Evolutionary conservation across 2,329 filamentous ascomycete species (phyloP).

Genomic region (Amauroascus verrucosus): DNA sequence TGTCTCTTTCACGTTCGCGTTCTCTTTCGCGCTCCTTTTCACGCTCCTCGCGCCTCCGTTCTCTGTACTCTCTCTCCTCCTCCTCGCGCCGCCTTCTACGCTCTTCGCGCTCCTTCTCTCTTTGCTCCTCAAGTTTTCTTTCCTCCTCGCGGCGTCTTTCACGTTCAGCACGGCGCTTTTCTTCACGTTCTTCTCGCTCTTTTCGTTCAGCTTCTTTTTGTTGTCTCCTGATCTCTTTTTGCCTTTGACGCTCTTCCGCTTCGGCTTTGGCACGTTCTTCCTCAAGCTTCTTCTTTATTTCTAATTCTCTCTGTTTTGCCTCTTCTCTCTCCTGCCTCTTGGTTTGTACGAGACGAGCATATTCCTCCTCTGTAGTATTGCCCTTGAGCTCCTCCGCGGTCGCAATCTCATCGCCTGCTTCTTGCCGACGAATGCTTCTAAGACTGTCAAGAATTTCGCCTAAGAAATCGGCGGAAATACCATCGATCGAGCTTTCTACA

Average conservation of each 20-base stretch:
- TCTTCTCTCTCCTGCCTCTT: constrained; percentile 44
- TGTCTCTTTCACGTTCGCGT: constrained; percentile 22
- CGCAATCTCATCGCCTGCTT: constrained; percentile 50
- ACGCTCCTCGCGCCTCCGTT: constrained; percentile 23
- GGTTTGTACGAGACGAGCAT: constrained; percentile 44
- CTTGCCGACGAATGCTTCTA: constrained; percentile 47
- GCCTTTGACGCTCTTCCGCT: constrained; percentile 35
- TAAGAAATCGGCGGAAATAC: constrained; percentile 45
- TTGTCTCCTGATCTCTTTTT: constrained; percentile 36
- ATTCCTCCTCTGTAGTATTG: constrained; percentile 51
- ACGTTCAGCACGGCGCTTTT: constrained; percentile 40
- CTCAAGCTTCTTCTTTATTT: constrained; percentile 43
- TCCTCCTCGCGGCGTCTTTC: constrained; percentile 45
- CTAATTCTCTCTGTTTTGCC: constrained; percentile 40
- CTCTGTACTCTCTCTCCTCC: constrained; percentile 38
- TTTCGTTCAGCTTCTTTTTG: constrained; percentile 39
- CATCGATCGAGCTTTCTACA: constrained; percentile 46
- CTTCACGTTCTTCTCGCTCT: constrained; percentile 42
- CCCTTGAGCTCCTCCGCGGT: constrained; percentile 46
- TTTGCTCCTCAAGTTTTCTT: constrained; percentile 43
- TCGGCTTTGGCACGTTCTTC: constrained; percentile 37
- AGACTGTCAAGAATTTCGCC: constrained; percentile 45
- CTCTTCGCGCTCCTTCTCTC: constrained; percentile 42
- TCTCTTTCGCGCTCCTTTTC: constrained; percentile 26
- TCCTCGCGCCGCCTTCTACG: constrained; percentile 37